Evolutionary conservation across 768 basidiomycete species (phyloP), one percentile per base, ranked within the genome.

Genomic region (Serendipita sp.): DNA sequence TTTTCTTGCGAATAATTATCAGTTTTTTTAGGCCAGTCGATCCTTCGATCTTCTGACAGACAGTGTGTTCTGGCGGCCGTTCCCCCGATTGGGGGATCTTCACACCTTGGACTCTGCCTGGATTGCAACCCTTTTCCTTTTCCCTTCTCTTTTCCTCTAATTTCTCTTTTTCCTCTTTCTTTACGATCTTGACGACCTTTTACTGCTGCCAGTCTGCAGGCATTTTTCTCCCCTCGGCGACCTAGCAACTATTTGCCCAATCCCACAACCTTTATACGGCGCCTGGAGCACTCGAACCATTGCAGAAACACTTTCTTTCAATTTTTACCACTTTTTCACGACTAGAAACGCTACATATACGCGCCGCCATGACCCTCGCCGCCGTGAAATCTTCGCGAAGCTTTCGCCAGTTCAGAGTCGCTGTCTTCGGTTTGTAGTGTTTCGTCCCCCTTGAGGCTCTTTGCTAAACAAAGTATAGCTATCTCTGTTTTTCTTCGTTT

Each of bases 181-280:
- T 60, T 32, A 60, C 56, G 56, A 60, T 60, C 56, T 60, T 60
- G 56, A 60, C 56, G 56, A 60, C 56, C 56, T 60, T 16, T 51
- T 32, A 32, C 56, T 28, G 28, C 34, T 60, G 56, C 16, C 18
- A 35, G 28, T 30, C 30, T 34, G 56, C 16, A 60, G 16, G 41
- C 28, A n/a, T 60, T n/a, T 15, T 11, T 38, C 23, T 8, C 10
- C 56, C 30, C 56, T 36, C 56, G 56, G 56, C 30, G 16, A 36
- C 30, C 36, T 32, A 35, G 56, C 56, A 60, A 23, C 56, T 60
- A n/a, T n/a, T 51, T 51, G 48, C 48, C 56, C 10, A 8, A 28
- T 60, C 34, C 16, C 56, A 23, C 56, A 23, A 2, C 56, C 34
- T 60, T 60, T 60, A n/a, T 32, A 18, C 56, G 30, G 28, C 36